A percentile compares a stretch with the other conserved stretches of the same genome.
These are phyloP conservation scores for Macrophomina pseudophaseolina DNA, from an alignment of 2,329 filamentous ascomycete genomes.

Conservation along the genomic window DNA sequence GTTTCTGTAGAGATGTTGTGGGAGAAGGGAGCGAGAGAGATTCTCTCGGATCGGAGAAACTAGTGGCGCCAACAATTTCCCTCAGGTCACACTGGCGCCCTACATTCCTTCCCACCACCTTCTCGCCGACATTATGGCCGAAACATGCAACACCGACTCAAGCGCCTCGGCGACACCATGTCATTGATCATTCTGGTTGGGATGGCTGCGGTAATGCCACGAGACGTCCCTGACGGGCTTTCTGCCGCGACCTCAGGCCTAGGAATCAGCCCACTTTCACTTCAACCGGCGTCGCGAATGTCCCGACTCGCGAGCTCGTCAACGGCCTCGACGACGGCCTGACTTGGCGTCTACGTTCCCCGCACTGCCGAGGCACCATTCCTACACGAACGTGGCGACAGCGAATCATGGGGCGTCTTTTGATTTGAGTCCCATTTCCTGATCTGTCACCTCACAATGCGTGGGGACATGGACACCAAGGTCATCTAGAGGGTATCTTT, in stretches of 20 bases:
- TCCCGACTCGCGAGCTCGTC: neutral
- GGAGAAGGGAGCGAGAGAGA: neutral
- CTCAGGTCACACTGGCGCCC: neutral
- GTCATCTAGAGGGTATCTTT: neutral
- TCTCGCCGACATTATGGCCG: neutral
- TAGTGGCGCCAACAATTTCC: neutral
- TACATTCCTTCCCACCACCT: slow-evolving; percentile 2
- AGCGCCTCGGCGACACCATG: neutral
- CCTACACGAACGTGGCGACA: neutral
- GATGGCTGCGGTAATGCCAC: too few species aligned
- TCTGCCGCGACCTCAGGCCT: neutral
- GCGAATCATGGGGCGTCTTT: neutral
- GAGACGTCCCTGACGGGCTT: neutral
- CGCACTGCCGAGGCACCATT: neutral
- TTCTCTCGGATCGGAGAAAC: slow-evolving; percentile 3
- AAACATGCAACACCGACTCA: neutral
- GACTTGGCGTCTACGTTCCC: neutral
- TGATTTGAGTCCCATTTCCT: neutral
- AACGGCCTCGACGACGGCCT: neutral
- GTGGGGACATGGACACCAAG: neutral
- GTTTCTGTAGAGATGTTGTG: neutral
- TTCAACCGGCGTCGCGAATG: neutral
- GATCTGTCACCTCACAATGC: neutral
- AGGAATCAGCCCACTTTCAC: neutral
- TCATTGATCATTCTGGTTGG: too few species aligned